Conservation (phyloP, 2,329 filamentous ascomycete genomes). For the Colletotrichum incanum region DNA sequence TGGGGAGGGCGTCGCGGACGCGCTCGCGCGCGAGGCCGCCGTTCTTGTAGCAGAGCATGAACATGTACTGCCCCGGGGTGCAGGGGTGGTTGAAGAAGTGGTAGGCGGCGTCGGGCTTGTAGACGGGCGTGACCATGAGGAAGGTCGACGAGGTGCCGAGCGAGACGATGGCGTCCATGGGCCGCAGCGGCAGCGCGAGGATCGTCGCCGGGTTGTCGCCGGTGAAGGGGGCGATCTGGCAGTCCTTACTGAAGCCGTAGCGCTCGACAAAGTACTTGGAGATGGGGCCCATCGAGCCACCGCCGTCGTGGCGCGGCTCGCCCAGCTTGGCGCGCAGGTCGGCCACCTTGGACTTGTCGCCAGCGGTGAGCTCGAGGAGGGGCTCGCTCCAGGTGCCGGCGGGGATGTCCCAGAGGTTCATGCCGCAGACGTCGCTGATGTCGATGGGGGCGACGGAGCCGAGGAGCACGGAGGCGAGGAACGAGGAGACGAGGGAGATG, state of each 20-base stretch:
- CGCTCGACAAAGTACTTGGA: conserved; percentile 83
- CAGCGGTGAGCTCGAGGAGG: conserved; percentile 83
- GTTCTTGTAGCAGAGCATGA: conserved; percentile 99
- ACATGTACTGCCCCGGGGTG: conserved; percentile 94
- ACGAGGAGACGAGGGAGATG: conserved; percentile 96
- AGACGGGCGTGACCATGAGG: conserved; percentile 95
- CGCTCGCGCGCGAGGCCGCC: conserved; percentile 93
- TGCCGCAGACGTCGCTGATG: conserved; percentile 94
- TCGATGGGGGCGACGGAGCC: conserved; percentile 91
- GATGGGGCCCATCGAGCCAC: conserved; percentile 82
- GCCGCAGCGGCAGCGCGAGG: conserved; percentile 87
- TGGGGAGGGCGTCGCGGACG: conserved; percentile 85
- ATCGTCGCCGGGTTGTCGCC: conserved; percentile 98
- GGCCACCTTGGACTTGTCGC: conserved; percentile 67
- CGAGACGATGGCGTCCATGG: conserved; percentile 93
- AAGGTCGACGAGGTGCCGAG: conserved; percentile 97
- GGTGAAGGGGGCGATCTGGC: conserved; percentile 88
- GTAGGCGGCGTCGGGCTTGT: conserved; percentile 90
- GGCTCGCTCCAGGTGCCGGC: conserved; percentile 80
- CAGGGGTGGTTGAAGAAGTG: conserved; percentile 99
- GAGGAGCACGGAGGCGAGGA: conserved; percentile 91
- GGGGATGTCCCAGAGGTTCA: conserved; percentile 95
- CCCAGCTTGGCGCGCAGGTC: conserved; percentile 86
- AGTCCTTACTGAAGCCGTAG: conserved; percentile 83
- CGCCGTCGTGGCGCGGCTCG: conserved; percentile 84